These are phyloP conservation scores for Tillandsia fasciculata DNA, from an alignment of 176 grass and related monocot genomes.

Conservation along the genomic window DNA sequence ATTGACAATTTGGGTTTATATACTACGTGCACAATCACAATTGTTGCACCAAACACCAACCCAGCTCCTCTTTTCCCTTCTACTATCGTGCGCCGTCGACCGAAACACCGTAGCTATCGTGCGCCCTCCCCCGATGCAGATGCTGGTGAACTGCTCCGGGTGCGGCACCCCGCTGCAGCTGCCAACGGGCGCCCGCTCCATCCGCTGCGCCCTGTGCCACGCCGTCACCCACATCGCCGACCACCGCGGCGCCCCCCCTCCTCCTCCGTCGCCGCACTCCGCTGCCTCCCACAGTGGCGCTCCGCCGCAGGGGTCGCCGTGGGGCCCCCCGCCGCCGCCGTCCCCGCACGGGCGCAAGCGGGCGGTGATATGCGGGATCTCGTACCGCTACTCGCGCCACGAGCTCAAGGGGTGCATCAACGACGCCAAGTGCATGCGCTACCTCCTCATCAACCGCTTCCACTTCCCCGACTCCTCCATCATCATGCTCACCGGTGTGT, in stretches of 20 bases:
- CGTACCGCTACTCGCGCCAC: slow-evolving; percentile 75
- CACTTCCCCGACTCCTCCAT: slow-evolving; percentile 83
- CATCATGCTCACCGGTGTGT: slow-evolving; percentile 81
- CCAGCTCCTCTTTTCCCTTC: not conserved
- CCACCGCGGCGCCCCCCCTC: slow-evolving; percentile 2
- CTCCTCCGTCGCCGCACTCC: not conserved
- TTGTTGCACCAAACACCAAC: slow-evolving; percentile 3
- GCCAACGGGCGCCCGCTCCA: slow-evolving; percentile 60
- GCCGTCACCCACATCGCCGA: slow-evolving; percentile 58
- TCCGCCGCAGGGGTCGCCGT: slow-evolving; percentile 23
- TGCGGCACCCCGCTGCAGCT: slow-evolving; percentile 76
- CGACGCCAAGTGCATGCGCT: slow-evolving; percentile 97
- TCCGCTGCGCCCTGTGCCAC: slow-evolving; percentile 84
- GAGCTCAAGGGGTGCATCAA: slow-evolving; percentile 98
- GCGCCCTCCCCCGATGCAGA: slow-evolving; percentile 27
- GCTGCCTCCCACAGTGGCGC: not conserved
- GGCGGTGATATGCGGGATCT: slow-evolving; percentile 92
- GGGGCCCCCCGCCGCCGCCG: slow-evolving; percentile 36
- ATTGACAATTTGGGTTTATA: too few species aligned
- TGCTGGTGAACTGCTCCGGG: slow-evolving; percentile 85
- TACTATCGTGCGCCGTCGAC: not conserved
- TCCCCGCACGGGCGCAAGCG: slow-evolving; percentile 73
- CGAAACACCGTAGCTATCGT: not conserved
- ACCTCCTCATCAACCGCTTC: slow-evolving; percentile 81
- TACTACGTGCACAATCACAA: not conserved